These are phyloP conservation scores for Cutaneotrichosporon arboriforme DNA, from an alignment of 1,284 basidiomycete species.

Conservation along the genomic window DNA sequence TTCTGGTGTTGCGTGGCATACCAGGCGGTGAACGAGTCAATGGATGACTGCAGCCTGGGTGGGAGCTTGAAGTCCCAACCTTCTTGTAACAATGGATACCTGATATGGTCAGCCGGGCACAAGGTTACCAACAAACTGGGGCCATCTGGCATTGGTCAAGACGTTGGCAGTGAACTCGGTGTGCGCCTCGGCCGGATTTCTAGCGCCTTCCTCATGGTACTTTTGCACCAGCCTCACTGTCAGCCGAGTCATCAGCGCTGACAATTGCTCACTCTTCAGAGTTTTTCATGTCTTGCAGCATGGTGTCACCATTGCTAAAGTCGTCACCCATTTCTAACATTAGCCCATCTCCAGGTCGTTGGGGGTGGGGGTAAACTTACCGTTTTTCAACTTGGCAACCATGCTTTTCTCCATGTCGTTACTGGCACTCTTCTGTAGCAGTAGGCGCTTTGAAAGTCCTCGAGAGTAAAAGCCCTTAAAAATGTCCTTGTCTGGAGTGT, in stretches of 20 bases:
- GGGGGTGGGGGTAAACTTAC: conserved; percentile 49
- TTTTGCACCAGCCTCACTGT: conserved; percentile 48
- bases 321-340: conserved; percentile 48
- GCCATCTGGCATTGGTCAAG: conserved; percentile 56
- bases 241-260: conserved; percentile 6
- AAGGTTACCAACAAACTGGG: conserved; percentile 39
- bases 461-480: conserved; percentile 94
- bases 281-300: conserved; percentile 49
- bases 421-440: conserved; percentile 79
- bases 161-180: conserved; percentile 52
- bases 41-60: conserved; percentile 62
- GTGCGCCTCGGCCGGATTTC: conserved; percentile 41
- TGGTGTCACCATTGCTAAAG: conserved; percentile 48
- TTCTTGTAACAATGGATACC: conserved; percentile 41
- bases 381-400: conserved; percentile 78
- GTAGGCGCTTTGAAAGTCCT: conserved; percentile 77
- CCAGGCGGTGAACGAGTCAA: conserved; percentile 60
- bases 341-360: not conserved
- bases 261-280: conserved; percentile 47
- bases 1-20: conserved; percentile 71
- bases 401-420: conserved; percentile 87
- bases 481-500: conserved; percentile 79
- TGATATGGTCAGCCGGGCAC: not conserved
- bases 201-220: conserved; percentile 47
- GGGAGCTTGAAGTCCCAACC: conserved; percentile 41